Base-by-base conservation (phyloP, 176 grass and related monocot species). In the Musa troglodytarum region DNA sequence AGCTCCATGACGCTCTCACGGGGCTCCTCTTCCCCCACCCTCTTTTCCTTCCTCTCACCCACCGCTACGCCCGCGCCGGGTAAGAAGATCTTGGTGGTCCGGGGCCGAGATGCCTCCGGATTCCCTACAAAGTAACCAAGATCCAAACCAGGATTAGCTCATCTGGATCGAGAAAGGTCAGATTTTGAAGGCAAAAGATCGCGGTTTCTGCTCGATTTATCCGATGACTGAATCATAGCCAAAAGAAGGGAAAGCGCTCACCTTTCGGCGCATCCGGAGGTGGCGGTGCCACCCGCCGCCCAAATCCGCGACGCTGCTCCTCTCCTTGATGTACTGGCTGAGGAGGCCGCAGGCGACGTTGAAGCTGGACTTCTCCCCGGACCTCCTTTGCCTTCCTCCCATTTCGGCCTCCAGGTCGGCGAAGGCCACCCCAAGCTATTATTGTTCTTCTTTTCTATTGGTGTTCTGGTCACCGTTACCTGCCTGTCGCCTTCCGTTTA, bases 251-350 rank as follows among this genome's bases (percentile, higher is more conserved):
- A 69, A 34, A 43, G 12, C 66, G 15, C 66, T 53, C 43, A 72
- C 19, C 3, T 72, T 23, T 72, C 1, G 50, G 10, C n/a, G 22
- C 17, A 56, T 56, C 54, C 15, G 15, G 54, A 11, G 54, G 11
- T 14, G 10, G 53, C 10, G 53, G 15, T 56, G 13, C 54, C 69
- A 51, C 50, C 9, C 54, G 54, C 22, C 14, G 20, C n/a, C n/a
- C n/a, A n/a, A n/a, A n/a, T n/a, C n/a, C n/a, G n/a, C n/a, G n/a
- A n/a, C n/a, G n/a, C 68, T 77, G 56, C 78, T 77, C 13, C 76
- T 89, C 83, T 86, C 80, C 82, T 75, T 89, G 76, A 96, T 79
- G 79, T 83, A 96, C 82, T 92, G 86, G 53, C 88, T 70, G 9
- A 92, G 88, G 50, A 83, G 77, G 57, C 84, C 74, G 52, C 80